Evolutionary conservation across 2,329 filamentous ascomycete genomes (phyloP).

Genomic region (Xylariaceae sp.): DNA sequence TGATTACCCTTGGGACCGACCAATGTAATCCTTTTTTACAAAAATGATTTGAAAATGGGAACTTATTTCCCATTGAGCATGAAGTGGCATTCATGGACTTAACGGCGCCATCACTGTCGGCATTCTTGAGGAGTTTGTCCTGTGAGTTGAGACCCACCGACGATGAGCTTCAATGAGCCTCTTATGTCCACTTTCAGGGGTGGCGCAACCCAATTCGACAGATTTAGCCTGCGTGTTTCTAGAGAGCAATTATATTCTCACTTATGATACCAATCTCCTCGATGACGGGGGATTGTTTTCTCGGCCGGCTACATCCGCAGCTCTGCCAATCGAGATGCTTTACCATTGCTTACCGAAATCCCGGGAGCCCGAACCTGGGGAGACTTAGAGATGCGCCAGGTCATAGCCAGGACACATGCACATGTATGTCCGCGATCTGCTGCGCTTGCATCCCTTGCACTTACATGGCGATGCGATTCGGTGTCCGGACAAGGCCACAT

Average conservation of each 20-base stretch:
- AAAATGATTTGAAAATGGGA: too few species aligned
- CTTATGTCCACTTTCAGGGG: too few species aligned
- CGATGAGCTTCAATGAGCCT: too few species aligned
- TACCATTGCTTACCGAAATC: background rate
- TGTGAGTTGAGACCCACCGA: too few species aligned
- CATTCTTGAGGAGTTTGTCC: too few species aligned
- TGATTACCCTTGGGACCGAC: constrained; percentile 20
- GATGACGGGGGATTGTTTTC: background rate
- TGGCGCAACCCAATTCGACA: too few species aligned
- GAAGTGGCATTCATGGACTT: too few species aligned
- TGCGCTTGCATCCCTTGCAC: background rate
- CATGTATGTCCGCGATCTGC: background rate
- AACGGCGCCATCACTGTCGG: too few species aligned
- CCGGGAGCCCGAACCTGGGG: constrained; percentile 1
- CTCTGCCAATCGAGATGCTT: background rate
- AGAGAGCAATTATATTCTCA: too few species aligned
- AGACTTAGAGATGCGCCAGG: background rate
- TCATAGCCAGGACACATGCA: background rate
- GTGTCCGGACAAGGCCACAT: background rate
- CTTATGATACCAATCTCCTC: background rate
- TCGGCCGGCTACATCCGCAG: background rate
- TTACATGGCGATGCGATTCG: background rate
- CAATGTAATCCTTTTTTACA: constrained; percentile 9
- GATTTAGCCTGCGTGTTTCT: too few species aligned
- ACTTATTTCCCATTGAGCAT: too few species aligned